Evolutionary conservation across 257 asterid species (phyloP).

Genomic region (Galeopsis tetrahit): DNA sequence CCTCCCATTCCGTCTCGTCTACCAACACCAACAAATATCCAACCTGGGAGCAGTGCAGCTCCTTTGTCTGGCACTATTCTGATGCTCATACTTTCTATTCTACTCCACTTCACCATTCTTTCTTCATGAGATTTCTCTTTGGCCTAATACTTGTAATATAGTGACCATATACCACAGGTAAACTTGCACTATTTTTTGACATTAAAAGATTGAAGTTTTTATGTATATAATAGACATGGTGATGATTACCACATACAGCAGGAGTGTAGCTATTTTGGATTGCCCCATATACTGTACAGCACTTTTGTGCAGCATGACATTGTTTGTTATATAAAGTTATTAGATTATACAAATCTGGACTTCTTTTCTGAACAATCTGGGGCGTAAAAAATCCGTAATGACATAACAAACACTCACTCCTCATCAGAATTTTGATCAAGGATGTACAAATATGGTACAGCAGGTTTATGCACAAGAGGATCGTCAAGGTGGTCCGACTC

Average conservation of each 20-base stretch:
- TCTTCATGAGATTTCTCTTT: constrained; percentile 40
- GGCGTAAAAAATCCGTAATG: too few species aligned
- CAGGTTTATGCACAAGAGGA: constrained; percentile 39
- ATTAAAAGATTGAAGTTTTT: neutral
- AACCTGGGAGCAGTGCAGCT: constrained; percentile 47
- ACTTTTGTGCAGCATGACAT: constrained; percentile 16
- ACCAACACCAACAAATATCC: constrained; percentile 40
- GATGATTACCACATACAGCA: neutral
- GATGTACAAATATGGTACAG: constrained; percentile 56
- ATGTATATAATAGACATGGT: constrained; percentile 25
- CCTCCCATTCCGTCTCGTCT: constrained; percentile 37
- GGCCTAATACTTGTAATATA: neutral
- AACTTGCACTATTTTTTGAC: constrained; percentile 4
- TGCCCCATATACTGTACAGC: neutral
- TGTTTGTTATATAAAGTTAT: neutral
- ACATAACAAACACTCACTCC: constrained; percentile 22
- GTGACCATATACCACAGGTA: constrained; percentile 34
- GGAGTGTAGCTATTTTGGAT: constrained; percentile 5
- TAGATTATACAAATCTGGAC: neutral
- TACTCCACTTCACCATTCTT: constrained; percentile 53
- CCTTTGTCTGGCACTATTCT: constrained; percentile 37
- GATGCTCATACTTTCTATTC: constrained; percentile 42
- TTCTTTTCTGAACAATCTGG: neutral
- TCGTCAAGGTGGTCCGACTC: constrained; percentile 40
- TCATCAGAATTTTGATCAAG: constrained; percentile 60